Conservation (phyloP, 2,329 filamentous ascomycete species). For the Hyphodiscus sp. region DNA sequence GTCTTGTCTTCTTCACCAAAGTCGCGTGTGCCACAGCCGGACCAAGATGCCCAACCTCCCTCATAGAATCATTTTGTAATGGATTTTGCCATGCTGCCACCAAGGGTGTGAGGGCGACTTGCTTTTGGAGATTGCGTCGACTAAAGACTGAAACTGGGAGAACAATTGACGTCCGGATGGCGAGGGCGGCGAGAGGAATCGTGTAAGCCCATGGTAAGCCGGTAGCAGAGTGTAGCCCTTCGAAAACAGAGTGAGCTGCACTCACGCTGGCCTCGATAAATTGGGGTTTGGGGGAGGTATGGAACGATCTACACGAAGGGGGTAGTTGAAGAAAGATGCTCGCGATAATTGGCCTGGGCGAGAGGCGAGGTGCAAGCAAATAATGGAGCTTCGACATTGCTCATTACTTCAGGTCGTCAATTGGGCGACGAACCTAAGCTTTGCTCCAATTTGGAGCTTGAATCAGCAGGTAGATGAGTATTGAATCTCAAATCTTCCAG, state of each 20-base stretch:
- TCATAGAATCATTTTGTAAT: slow-evolving; percentile 23
- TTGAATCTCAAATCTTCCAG: no score
- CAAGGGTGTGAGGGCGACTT: slow-evolving; percentile 37
- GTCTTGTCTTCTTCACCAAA: slow-evolving; percentile 18
- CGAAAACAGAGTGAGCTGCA: slow-evolving; percentile 39
- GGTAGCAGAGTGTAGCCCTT: slow-evolving; percentile 42
- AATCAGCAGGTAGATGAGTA: no score
- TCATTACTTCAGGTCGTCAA: not conserved
- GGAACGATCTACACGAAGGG: slow-evolving; percentile 38
- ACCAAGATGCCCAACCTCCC: slow-evolving; percentile 22
- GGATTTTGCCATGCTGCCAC: slow-evolving; percentile 32
- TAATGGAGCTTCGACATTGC: slow-evolving; percentile 4
- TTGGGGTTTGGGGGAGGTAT: slow-evolving; percentile 38
- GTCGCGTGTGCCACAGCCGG: slow-evolving; percentile 11
- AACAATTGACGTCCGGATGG: slow-evolving; percentile 41
- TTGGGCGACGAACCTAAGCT: not conserved
- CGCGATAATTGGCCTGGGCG: not conserved
- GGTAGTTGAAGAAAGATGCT: slow-evolving; percentile 18
- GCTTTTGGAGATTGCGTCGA: slow-evolving; percentile 34
- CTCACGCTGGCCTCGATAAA: slow-evolving; percentile 38
- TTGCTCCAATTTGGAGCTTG: not conserved
- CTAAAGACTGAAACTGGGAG: slow-evolving; percentile 40
- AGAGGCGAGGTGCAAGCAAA: not conserved
- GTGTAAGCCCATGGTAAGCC: slow-evolving; percentile 47
- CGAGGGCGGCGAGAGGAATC: slow-evolving; percentile 47